Percentiles rank a stretch among this genome's conserved stretches.
These are phyloP conservation scores for Mycena belliarum DNA, from an alignment of 768 basidiomycete genomes.

Conservation along the genomic window DNA sequence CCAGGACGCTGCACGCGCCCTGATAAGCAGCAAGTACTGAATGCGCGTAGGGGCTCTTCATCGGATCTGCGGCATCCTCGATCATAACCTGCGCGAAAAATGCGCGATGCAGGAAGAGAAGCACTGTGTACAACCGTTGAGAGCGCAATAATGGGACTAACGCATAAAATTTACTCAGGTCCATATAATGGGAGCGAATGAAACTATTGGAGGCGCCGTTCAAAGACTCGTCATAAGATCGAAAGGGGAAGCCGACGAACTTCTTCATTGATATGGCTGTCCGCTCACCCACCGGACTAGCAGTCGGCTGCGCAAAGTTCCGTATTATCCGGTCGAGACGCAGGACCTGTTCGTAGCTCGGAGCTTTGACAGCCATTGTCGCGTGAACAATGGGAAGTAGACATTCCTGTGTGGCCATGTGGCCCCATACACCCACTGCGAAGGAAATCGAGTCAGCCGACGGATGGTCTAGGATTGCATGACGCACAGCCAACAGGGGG, in stretches of 20 bases:
- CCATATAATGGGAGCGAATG: slow-evolving; percentile 45
- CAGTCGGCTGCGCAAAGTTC: slow-evolving; percentile 31
- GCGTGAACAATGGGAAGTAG: slow-evolving; percentile 43
- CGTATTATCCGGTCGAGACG: slow-evolving; percentile 54
- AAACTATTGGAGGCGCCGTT: slow-evolving; percentile 26
- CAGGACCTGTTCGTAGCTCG: slow-evolving; percentile 47
- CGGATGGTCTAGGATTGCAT: neutral
- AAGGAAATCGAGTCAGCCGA: neutral
- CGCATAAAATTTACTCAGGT: slow-evolving; percentile 38
- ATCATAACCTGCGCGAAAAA: slow-evolving; percentile 60
- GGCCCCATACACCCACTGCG: slow-evolving; percentile 52
- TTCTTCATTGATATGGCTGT: slow-evolving; percentile 41
- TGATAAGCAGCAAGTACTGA: slow-evolving; percentile 56
- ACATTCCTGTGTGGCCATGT: slow-evolving; percentile 41
- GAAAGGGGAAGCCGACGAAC: neutral
- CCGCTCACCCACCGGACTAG: slow-evolving; percentile 29
- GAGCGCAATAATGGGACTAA: slow-evolving; percentile 6
- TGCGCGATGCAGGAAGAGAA: slow-evolving; percentile 56
- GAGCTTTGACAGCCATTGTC: slow-evolving; percentile 42
- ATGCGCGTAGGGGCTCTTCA: slow-evolving; percentile 47
- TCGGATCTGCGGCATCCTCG: slow-evolving; percentile 47
- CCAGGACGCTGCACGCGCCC: slow-evolving; percentile 48
- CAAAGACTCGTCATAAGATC: neutral
- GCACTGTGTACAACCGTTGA: slow-evolving; percentile 36
- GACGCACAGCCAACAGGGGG: slow-evolving; percentile 46